phyloP scores from a whole-genome alignment of 192 early-diverging fungal genomes.

The Coemansia sp. region DNA sequence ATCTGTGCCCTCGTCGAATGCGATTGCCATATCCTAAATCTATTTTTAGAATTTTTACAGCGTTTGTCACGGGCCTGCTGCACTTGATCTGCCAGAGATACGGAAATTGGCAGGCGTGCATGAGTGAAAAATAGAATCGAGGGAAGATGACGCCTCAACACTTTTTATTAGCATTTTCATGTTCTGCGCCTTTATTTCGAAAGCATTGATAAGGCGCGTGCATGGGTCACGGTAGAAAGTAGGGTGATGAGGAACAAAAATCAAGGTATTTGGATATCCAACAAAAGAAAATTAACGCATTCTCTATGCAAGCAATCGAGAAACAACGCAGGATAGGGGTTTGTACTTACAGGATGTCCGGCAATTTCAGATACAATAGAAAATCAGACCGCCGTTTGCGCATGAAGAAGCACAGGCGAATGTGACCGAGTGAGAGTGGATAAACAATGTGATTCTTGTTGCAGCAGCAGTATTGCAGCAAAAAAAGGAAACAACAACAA shows the following conservation, averaged over 20 bases:
- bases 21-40: conserved; percentile 4
- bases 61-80: background rate
- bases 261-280: background rate
- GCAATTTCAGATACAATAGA: background rate
- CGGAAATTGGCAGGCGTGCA: conserved; percentile 1
- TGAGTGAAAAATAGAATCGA: too few relatives aligned
- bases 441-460: too few relatives aligned
- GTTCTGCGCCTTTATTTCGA: background rate
- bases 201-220: background rate
- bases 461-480: too few relatives aligned
- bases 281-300: conserved; percentile 2
- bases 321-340: background rate
- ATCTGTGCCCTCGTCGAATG: background rate
- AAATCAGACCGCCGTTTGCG: background rate
- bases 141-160: too few relatives aligned
- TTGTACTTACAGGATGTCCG: background rate
- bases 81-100: conserved; percentile 7
- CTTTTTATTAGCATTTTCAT: too few relatives aligned
- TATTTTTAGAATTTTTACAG: conserved; percentile 7
- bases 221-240: background rate
- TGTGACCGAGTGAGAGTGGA: too few relatives aligned
- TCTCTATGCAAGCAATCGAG: conserved; percentile 2
- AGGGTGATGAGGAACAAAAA: background rate
- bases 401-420: too few relatives aligned
- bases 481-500: too few relatives aligned